A percentile compares a stretch with the other conserved stretches of the same genome.
Evolutionary conservation across 306 rosid species (phyloP).

Genomic region (Trifolium dubium): DNA sequence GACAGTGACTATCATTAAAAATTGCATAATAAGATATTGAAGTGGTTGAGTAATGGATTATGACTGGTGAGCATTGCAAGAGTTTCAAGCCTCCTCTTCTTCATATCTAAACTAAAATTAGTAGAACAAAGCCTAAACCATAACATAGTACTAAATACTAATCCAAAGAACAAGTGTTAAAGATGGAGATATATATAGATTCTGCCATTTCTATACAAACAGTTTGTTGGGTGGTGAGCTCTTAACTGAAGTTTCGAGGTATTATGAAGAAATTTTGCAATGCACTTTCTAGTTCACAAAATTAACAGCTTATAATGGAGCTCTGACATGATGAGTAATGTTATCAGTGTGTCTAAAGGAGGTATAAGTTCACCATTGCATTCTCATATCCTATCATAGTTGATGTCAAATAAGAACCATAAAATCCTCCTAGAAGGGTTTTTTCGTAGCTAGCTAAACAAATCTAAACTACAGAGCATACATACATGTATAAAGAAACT

Average conservation of each 20-base stretch:
- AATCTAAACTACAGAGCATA: constrained; percentile 25
- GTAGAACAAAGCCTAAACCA: constrained; percentile 21
- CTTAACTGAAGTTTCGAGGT: neutral
- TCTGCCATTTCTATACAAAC: neutral
- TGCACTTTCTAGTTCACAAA: constrained; percentile 28
- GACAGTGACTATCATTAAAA: constrained; percentile 9
- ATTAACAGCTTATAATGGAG: constrained; percentile 14
- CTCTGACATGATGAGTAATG: constrained; percentile 1
- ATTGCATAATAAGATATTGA: constrained; percentile 17
- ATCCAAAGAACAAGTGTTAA: neutral
- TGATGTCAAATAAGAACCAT: constrained; percentile 30
- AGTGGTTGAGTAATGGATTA: constrained; percentile 16
- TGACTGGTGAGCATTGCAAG: neutral
- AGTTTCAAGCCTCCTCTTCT: constrained; percentile 20
- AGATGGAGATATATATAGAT: constrained; percentile 20
- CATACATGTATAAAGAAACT: constrained; percentile 8
- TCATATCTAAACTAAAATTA: constrained; percentile 9
- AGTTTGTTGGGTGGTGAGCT: constrained; percentile 19
- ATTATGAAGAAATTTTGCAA: constrained; percentile 12
- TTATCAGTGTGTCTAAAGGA: constrained; percentile 19
- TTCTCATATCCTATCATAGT: constrained; percentile 17
- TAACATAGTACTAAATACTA: neutral
- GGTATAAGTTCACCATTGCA: neutral
- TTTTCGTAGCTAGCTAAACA: constrained; percentile 32
- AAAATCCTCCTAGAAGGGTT: constrained; percentile 14